These are phyloP conservation scores for Penicillium odoratum DNA, from an alignment of 495 filamentous ascomycete species.

Conservation along the genomic window DNA sequence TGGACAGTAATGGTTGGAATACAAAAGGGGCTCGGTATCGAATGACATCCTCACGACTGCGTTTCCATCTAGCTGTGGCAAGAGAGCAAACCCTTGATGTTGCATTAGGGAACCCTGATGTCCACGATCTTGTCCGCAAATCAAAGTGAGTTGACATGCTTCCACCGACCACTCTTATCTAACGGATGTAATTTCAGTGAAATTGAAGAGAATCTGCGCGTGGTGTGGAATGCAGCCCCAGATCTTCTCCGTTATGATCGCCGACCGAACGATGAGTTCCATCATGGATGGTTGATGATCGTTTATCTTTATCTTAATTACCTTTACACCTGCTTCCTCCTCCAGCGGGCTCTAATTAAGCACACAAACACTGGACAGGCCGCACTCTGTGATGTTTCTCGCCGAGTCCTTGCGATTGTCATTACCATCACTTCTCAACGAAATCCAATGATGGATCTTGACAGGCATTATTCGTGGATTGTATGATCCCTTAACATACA, in stretches of 20 bases:
- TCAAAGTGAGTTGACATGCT: slow-evolving; percentile 39
- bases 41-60: slow-evolving; percentile 48
- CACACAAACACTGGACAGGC: slow-evolving; percentile 49
- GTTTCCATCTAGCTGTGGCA: slow-evolving; percentile 48
- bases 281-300: slow-evolving; percentile 22
- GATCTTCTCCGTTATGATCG: slow-evolving; percentile 37
- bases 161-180: background rate
- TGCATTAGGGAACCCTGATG: slow-evolving; percentile 46
- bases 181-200: slow-evolving; percentile 20
- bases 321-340: slow-evolving; percentile 57
- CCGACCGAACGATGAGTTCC: slow-evolving; percentile 30
- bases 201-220: slow-evolving; percentile 34
- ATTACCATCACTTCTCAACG: slow-evolving; percentile 48
- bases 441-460: slow-evolving; percentile 49
- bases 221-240: slow-evolving; percentile 35
- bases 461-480: slow-evolving; percentile 56
- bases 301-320: slow-evolving; percentile 52
- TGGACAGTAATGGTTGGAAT: slow-evolving; percentile 58
- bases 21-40: slow-evolving; percentile 36
- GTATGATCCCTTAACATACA: slow-evolving; percentile 35
- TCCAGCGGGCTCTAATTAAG: slow-evolving; percentile 57
- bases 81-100: slow-evolving; percentile 62
- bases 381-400: slow-evolving; percentile 54
- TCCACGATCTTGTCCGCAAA: slow-evolving; percentile 43
- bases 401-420: slow-evolving; percentile 49